Evolutionary conservation across 805 yeast species (phyloP).

Genomic region (Cyberlindnera maritima): DNA sequence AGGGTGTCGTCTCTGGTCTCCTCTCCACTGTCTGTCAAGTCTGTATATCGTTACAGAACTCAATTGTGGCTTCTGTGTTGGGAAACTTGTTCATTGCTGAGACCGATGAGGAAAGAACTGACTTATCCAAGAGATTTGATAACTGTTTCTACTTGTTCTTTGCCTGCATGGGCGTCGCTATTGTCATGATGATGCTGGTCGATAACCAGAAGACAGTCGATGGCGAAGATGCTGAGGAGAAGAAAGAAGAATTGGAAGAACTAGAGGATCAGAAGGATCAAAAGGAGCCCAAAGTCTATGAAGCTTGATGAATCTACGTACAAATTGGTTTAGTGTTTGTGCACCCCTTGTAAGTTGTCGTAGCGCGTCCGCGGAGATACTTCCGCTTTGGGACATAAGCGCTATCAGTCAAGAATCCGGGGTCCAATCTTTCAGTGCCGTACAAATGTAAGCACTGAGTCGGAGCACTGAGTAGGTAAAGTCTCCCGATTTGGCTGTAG

Average conservation of each 20-base stretch:
- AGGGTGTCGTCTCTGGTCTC: slow-evolving; percentile 39
- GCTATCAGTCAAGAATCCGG: neutral
- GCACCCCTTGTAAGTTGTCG: no score
- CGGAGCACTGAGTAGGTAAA: no score
- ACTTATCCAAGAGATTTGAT: neutral
- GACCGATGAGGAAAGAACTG: neutral
- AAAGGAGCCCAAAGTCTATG: no score
- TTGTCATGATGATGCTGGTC: slow-evolving; percentile 5
- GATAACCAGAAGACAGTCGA: slow-evolving; percentile 10
- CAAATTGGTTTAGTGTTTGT: no score
- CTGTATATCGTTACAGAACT: slow-evolving; percentile 14
- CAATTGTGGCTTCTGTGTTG: neutral
- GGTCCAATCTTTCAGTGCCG: neutral
- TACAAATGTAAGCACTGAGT: no score
- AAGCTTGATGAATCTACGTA: no score
- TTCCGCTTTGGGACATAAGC: neutral
- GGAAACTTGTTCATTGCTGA: neutral
- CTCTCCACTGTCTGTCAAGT: slow-evolving; percentile 36
- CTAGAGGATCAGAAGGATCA: no score
- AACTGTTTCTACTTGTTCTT: slow-evolving; percentile 8
- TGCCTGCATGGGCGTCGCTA: slow-evolving; percentile 5
- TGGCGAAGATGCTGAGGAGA: neutral
- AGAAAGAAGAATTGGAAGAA: neutral
- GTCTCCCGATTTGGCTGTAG: no score
- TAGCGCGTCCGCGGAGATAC: no score